Evolutionary conservation across 2,329 filamentous ascomycete genomes (phyloP), one percentile per base, ranked within the genome.

Genomic region (Xylariaceae sp.): DNA sequence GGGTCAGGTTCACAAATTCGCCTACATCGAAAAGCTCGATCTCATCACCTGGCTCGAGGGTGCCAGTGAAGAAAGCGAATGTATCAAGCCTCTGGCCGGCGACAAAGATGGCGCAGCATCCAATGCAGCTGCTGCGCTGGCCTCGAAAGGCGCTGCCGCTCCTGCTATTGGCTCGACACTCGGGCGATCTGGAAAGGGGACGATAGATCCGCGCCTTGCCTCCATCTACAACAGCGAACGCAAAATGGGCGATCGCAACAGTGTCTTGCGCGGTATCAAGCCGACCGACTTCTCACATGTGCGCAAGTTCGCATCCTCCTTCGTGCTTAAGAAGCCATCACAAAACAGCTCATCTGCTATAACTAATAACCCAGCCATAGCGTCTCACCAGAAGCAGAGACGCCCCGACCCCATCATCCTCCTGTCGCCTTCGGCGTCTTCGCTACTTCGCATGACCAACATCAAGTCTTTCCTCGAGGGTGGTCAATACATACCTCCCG

Each of bases 21-120:
- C 88, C 29, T 98, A 96, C 68, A 87, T 94, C 47, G 91, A 96
- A 73, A 83, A 88, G 43, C 71, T 96, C 43, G 92, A 97, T 65
- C 74, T 98, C 52, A 89, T 95, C 57, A 91, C 89, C 16, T 98
- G 90, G 88, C 74, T 98, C 43, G 88, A 92, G 62, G 91, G 92
- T 32, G 88, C 89, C 39, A 87, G 86, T 40, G 88, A 91, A 62
- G 88, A 94, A 62, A 92, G 86, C 66, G 92, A 97, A 65, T 93
- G 91, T 64, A 95, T 98, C 69, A 90, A 87, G 67, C 84, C 88
- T 7, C 67, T 94, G 40, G 85, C 85, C 21, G 83, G 83, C 19
- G 86, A 84, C 48, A 71, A 77, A 53, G 76, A 77, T 49, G 69
- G 68, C 17, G 66, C 68, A 40, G 67, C 67, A 0, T 72, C 72